These are phyloP conservation scores for Arctium lappa DNA, from an alignment of 129 eudicot species.

Conservation along the genomic window DNA sequence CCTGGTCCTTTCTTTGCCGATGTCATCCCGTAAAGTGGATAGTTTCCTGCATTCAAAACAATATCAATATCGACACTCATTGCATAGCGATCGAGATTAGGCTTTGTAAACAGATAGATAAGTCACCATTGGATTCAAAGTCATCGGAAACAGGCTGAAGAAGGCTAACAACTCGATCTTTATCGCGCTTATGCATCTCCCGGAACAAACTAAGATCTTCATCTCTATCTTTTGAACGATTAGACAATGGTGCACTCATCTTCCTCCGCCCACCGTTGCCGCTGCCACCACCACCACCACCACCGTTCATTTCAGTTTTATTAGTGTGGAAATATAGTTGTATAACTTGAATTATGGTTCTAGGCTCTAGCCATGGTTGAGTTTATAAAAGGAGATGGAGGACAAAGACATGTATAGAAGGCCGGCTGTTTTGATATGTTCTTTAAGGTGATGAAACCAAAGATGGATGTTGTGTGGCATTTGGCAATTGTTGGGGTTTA, in stretches of 20 bases:
- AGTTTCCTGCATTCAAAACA: constrained; percentile 39
- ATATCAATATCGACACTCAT: neutral
- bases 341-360: constrained; percentile 6
- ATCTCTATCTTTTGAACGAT: constrained; percentile 45
- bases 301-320: constrained; percentile 27
- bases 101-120: neutral
- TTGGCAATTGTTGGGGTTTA: constrained; percentile 16
- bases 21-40: constrained; percentile 56
- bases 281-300: neutral
- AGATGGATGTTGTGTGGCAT: constrained; percentile 24
- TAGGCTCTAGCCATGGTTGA: neutral
- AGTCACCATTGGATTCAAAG: constrained; percentile 63
- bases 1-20: constrained; percentile 57
- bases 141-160: constrained; percentile 81
- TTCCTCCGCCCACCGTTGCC: constrained; percentile 23
- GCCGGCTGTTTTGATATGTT: constrained; percentile 32
- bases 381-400: neutral
- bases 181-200: constrained; percentile 67
- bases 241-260: constrained; percentile 27
- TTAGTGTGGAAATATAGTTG: neutral
- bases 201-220: constrained; percentile 65
- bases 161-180: constrained; percentile 49
- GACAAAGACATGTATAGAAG: constrained; percentile 15
- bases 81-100: neutral
- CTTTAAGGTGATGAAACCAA: constrained; percentile 36